Evolutionary conservation across 2,329 filamentous ascomycete species (phyloP), one percentile per base, ranked within the genome.

Genomic region (Neospermospora avenae): DNA sequence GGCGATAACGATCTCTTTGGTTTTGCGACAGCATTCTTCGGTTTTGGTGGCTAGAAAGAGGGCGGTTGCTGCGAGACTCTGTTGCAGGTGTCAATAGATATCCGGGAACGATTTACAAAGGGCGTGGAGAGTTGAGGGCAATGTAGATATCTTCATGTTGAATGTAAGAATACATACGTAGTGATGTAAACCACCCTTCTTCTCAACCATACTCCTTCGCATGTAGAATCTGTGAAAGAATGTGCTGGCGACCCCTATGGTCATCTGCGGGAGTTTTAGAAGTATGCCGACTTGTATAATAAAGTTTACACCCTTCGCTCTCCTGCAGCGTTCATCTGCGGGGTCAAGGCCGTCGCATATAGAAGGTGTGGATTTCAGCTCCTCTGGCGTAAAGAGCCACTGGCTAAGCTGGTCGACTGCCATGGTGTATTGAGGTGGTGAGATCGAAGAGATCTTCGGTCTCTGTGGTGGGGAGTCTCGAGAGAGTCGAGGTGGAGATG

Each of bases 161-260:
- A 31, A 25, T 20, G 48, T 6, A 41, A 25, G 14, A 18, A n/a
- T 56, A 80, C 84, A 76, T 76, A 96, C 90, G 72, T 96, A 98
- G 69, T 96, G 93, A 74, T 97, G 93, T 51, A 96, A 84, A 14
- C 91, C 91, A 63, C 82, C 82, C 64, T 86, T 89, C 69, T 88
- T 84, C 68, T 87, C 83, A 52, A 89, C 86, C 83, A 96, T 87
- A 71, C 87, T 93, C 71, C 82, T 86, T 64, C 92, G 87, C 91
- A 98, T 97, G 73, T 92, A 93, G 74, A 96, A 98, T 34, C 95
- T 86, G 74, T 99, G 93, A 74, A 99, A 93, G 78, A 96, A 98
- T 45, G 96, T 89, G 18, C 90, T 89, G 0, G 95, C 95, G 0
- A 96, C 96, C 75, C 90, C 93, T 44, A 99, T 80, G 0, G 95